These are phyloP conservation scores for Oehlia diaphana DNA, from an alignment of 192 early-diverging fungal genomes.

Conservation along the genomic window DNA sequence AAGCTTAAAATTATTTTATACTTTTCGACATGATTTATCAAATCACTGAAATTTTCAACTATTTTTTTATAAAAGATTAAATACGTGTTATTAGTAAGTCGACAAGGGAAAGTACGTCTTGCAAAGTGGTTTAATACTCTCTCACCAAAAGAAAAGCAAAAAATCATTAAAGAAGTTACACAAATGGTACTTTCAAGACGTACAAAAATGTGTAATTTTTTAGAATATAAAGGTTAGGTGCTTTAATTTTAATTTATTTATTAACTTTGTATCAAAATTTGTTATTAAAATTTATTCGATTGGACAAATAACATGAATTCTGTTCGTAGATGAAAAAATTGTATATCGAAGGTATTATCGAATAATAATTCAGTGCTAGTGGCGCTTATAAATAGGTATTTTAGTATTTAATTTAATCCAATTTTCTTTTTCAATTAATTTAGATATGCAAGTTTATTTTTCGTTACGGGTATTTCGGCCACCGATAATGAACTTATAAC, in stretches of 20 bases:
- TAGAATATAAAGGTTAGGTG: slow-evolving; percentile 86
- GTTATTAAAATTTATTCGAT: neutral
- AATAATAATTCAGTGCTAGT: neutral
- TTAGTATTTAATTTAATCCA: neutral
- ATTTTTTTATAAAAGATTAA: slow-evolving; percentile 53
- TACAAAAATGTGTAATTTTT: slow-evolving; percentile 97
- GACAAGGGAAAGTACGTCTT: slow-evolving; percentile 81
- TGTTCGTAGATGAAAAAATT: slow-evolving; percentile 55
- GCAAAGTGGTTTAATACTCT: slow-evolving; percentile 81
- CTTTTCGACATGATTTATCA: neutral
- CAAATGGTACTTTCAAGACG: slow-evolving; percentile 84
- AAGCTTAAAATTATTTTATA: neutral
- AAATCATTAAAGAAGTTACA: slow-evolving; percentile 92
- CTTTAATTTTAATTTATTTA: slow-evolving; percentile 11
- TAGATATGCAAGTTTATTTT: slow-evolving; percentile 95
- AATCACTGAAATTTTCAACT: neutral
- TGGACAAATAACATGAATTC: neutral
- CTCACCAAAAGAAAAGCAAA: slow-evolving; percentile 86
- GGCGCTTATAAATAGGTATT: neutral
- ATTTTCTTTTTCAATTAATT: neutral
- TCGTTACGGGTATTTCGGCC: slow-evolving; percentile 90
- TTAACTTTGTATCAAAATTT: neutral
- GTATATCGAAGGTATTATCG: slow-evolving; percentile 58
- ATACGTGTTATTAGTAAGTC: slow-evolving; percentile 75
- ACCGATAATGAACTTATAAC: slow-evolving; percentile 94